A percentile compares a stretch with the other conserved stretches of the same genome.
Evolutionary conservation across 352 stramenopile species (phyloP).

Genomic region (Globisporangium iwayamae): DNA sequence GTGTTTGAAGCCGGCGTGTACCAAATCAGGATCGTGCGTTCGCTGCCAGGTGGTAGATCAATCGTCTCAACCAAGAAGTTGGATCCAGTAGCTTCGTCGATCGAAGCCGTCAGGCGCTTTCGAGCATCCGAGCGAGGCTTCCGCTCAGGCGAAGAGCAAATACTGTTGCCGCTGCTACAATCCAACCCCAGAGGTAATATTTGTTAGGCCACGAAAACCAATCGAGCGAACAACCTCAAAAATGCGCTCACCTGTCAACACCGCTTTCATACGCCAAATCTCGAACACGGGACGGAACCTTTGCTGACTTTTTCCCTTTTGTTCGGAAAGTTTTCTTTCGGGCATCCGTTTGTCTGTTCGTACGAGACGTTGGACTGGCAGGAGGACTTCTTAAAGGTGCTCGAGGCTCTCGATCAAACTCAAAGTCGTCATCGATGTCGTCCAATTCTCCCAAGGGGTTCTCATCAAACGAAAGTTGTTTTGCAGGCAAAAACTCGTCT

Average conservation of each 20-base stretch:
- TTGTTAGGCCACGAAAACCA: not conserved
- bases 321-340: constrained; percentile 48
- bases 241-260: constrained; percentile 58
- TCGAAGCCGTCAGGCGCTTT: constrained; percentile 34
- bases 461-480: constrained; percentile 78
- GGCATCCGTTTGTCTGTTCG: constrained; percentile 30
- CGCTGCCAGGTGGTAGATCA: constrained; percentile 78
- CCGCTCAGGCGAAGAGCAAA: constrained; percentile 76
- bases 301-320: constrained; percentile 48
- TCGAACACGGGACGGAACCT: constrained; percentile 48
- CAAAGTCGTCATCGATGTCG: constrained; percentile 86
- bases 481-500: constrained; percentile 63
- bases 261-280: constrained; percentile 72
- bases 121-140: constrained; percentile 43
- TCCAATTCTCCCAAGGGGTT: constrained; percentile 68
- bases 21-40: constrained; percentile 88
- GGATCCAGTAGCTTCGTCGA: constrained; percentile 63
- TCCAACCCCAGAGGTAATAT: not conserved
- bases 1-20: constrained; percentile 57
- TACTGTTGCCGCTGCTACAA: constrained; percentile 38
- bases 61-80: constrained; percentile 89
- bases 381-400: constrained; percentile 42
- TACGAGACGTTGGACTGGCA: constrained; percentile 51
- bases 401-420: constrained; percentile 78
- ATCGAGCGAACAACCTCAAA: not conserved